Percentiles rank a stretch among this genome's conserved stretches.
These are phyloP conservation scores for Solanum tarijense DNA, from an alignment of 257 asterid species.

Conservation along the genomic window DNA sequence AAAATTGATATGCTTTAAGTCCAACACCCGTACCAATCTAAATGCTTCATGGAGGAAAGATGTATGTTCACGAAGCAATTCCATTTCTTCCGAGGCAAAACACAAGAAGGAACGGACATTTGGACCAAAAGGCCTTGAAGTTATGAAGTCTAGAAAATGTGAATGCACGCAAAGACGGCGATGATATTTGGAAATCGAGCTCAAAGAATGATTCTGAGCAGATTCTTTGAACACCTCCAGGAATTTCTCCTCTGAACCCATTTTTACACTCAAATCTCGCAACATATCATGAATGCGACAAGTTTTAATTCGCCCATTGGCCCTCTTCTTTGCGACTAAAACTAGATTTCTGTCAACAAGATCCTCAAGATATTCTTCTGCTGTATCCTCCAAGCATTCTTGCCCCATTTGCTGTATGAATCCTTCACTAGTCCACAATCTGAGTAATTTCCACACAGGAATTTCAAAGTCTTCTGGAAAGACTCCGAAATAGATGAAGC, in stretches of 20 bases:
- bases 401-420: conserved; percentile 11
- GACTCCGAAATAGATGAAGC: conserved; percentile 26
- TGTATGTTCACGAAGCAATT: conserved; percentile 16
- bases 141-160: conserved; percentile 16
- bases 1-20: conserved; percentile 16
- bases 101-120: conserved; percentile 32
- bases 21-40: conserved; percentile 24
- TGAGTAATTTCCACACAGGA: conserved; percentile 18
- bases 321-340: conserved; percentile 4
- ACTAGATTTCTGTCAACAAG: conserved; percentile 20
- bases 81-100: conserved; percentile 16
- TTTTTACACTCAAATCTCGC: conserved; percentile 19
- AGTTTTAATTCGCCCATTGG: conserved; percentile 11
- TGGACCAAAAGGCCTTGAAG: conserved; percentile 20
- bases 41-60: conserved; percentile 26
- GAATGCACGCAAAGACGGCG: conserved; percentile 35
- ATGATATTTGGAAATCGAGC: conserved; percentile 2
- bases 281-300: conserved; percentile 24
- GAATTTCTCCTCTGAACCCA: conserved; percentile 21
- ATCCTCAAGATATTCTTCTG: conserved; percentile 25
- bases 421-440: conserved; percentile 31
- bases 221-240: conserved; percentile 15
- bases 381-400: conserved; percentile 16
- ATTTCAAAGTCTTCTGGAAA: conserved; percentile 25
- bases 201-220: neutral